Base-by-base conservation (phyloP, 2,329 filamentous ascomycete species). In the Apiospora rasikravindrae region DNA sequence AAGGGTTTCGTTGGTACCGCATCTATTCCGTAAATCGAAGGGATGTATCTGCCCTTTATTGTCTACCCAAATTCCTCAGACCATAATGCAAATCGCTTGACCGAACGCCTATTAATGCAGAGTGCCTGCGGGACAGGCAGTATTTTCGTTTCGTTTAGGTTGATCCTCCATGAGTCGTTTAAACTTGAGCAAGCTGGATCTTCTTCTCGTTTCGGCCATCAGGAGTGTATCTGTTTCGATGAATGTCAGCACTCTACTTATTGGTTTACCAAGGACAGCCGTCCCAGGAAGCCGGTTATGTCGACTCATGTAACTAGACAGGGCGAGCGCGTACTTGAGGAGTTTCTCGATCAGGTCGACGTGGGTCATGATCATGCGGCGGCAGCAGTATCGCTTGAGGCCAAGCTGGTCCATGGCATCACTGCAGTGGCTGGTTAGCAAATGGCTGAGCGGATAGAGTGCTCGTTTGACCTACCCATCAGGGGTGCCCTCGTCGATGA, bases 321-420 rank as follows among this genome's bases (percentile, higher is more conserved):
- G 33, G 57, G 8, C 57, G 33, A 6, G 13, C 10, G 78, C 89
- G 77, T 91, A 97, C 94, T 96, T 94, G 76, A 99, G 90, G 69
- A 99, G 90, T 86, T 99, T 99, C 88, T 99, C 96, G 78, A 99
- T 98, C 74, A 99, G 88, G 83, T 99, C 96, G 79, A 99, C 96
- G 84, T 99, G 96, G 73, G 96, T 99, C 93, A 99, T 98, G 83
- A 99, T 91, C 96, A 99, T 99, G 80, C 96, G 93, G 78, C 96
- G 94, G 87, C 96, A 99, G 89, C 96, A 99, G 87, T 99, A 99
- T 78, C 96, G 91, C 84, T 94, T 96, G 80, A 97, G 93, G 71
- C 95, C 95, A 70, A 99, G 91, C 81, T 95, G 90, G 83, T 98
- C 95, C 93, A 99, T 97, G 57, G 96, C 96, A 82, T 98, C 95